Evolutionary conservation across 306 rosid genomes (phyloP), one percentile per base, ranked within the genome.

Genomic region (Cercis canadensis): DNA sequence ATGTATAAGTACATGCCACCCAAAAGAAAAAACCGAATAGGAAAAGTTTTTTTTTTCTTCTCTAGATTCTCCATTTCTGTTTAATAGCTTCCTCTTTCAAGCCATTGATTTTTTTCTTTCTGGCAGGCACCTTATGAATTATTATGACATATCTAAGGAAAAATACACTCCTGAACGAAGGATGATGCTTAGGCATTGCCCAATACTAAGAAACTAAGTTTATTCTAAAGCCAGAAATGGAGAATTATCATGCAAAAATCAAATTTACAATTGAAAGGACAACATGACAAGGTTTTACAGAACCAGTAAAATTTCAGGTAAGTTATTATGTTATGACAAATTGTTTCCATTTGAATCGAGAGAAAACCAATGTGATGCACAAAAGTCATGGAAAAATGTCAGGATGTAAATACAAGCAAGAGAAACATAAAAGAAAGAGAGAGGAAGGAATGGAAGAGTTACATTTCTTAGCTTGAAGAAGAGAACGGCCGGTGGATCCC

Each of bases 401-500:
- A 44, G 12, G 44, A 2, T 6, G 34, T 29, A 13, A 32, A 50
- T 11, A 10, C 4, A 36, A 36, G 2, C 34, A 17, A 13, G 7
- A 66, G 39, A 68, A 1, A 44, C 2, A 0, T 0, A 24, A 0
- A 0, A 4, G 5, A 12, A 8, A 24, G 5, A 6, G 13, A 34
- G 7, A 45, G 39, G 8, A 40, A 54, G 11, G 2, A 6, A 64
- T 18, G 10, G 53, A 51, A 65, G 4, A 34, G 39, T 50, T 83
- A 94, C 99, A 57, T 80, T 84, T 83, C 82, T 68, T 75, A 66
- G 85, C 78, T 73, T 94, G 97, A 46, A 94, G 92, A 62, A 94
- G 99, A 73, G 89, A 77, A 62, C 97, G 97, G 5, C 86, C 81
- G 0, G 60, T 61, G 33, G 79, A 63, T 73, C 17, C 62, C 55